phyloP scores from a whole-genome alignment of 2,329 filamentous ascomycete species.

The Alternaria postmessia region DNA sequence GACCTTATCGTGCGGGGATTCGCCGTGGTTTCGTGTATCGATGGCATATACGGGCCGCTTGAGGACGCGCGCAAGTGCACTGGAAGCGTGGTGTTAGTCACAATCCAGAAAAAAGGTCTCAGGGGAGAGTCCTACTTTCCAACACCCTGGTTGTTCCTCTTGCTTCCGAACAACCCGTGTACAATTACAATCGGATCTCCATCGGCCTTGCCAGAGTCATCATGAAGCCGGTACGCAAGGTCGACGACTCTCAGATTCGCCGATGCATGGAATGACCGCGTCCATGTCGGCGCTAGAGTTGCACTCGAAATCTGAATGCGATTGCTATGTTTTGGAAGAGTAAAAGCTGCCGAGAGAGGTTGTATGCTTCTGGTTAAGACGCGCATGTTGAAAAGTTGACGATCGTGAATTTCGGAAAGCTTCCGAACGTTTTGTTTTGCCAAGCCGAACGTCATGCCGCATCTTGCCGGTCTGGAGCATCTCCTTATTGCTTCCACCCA shows the following conservation, averaged over 20 bases:
- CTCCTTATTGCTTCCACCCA: no score
- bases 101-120: not conserved
- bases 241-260: constrained; percentile 34
- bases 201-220: constrained; percentile 45
- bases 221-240: constrained; percentile 47
- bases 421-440: constrained; percentile 22
- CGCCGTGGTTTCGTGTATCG: constrained; percentile 92
- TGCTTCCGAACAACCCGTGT: constrained; percentile 93
- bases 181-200: constrained; percentile 81
- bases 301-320: constrained; percentile 9
- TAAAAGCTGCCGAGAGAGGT: constrained; percentile 20
- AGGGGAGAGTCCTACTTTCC: constrained; percentile 71
- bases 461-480: not conserved
- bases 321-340: constrained; percentile 21
- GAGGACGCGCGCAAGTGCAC: constrained; percentile 81
- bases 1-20: constrained; percentile 76
- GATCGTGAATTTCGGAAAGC: constrained; percentile 9
- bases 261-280: constrained; percentile 41
- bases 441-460: constrained; percentile 25
- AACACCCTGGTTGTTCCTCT: constrained; percentile 92
- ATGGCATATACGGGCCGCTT: constrained; percentile 82
- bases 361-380: constrained; percentile 21
- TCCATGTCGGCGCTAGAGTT: constrained; percentile 24
- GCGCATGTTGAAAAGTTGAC: constrained; percentile 27
- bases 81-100: constrained; percentile 46